Percentiles rank a stretch among this genome's conserved stretches.
phyloP scores from a whole-genome alignment of 768 basidiomycete genomes.

The Udeniomyces megalosporus region DNA sequence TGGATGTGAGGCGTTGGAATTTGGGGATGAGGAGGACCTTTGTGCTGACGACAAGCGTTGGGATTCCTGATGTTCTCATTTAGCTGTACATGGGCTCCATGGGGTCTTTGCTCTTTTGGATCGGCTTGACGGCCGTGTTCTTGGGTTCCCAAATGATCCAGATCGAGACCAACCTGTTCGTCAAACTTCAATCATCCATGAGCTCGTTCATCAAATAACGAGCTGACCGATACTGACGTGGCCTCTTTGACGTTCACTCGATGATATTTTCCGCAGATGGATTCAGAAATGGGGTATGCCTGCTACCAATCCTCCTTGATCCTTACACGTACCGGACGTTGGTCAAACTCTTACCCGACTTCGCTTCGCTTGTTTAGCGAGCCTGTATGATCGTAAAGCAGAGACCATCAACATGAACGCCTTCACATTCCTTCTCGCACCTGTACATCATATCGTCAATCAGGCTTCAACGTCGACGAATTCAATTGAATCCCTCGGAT shows the following conservation, averaged over 20 bases:
- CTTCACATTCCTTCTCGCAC: not conserved
- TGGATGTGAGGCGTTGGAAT: too few relatives aligned
- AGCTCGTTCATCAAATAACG: too few relatives aligned
- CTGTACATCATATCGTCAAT: not conserved
- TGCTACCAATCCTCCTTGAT: not conserved
- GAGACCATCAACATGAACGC: not conserved
- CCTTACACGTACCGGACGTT: too few relatives aligned
- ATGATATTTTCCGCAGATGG: too few relatives aligned
- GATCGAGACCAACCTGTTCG: constrained; percentile 24
- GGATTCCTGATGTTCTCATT: too few relatives aligned
- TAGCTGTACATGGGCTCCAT: not conserved
- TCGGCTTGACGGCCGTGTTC: constrained; percentile 23
- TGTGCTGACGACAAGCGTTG: too few relatives aligned
- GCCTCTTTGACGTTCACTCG: too few relatives aligned
- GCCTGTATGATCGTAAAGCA: not conserved
- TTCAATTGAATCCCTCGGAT: too few relatives aligned
- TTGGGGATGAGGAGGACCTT: too few relatives aligned
- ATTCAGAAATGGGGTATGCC: constrained; percentile 25
- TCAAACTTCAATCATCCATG: too few relatives aligned
- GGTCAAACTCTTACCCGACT: not conserved
- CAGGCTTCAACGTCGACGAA: not conserved
- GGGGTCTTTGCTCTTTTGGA: constrained; percentile 21
- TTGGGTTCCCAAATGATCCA: constrained; percentile 25
- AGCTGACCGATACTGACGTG: too few relatives aligned
- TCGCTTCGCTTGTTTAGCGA: not conserved